These are phyloP conservation scores for Metroxylon sagu DNA, from an alignment of 176 grass and related monocot species.

Conservation along the genomic window DNA sequence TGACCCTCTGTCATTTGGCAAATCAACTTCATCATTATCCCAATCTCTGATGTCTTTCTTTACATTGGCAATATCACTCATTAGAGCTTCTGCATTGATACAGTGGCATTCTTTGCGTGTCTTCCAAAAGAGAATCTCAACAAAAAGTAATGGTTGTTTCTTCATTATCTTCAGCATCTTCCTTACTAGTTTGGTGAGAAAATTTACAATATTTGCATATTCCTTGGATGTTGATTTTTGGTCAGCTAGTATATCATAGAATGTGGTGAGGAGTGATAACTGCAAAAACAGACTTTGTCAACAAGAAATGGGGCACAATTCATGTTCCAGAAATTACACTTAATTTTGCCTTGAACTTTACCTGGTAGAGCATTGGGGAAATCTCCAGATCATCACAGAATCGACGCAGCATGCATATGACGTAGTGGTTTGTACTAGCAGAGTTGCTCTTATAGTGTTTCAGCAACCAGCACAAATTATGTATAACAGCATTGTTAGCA, in stretches of 20 bases:
- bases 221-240: slow-evolving; percentile 67
- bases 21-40: slow-evolving; percentile 28
- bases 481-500: slow-evolving; percentile 69
- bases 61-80: slow-evolving; percentile 33
- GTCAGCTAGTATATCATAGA: slow-evolving; percentile 82
- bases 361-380: slow-evolving; percentile 94
- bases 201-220: slow-evolving; percentile 64
- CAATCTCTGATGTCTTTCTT: slow-evolving; percentile 41
- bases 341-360: slow-evolving; percentile 19
- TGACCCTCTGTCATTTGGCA: slow-evolving; percentile 27
- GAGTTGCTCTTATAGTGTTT: slow-evolving; percentile 89
- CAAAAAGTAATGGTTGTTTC: slow-evolving; percentile 80
- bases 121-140: slow-evolving; percentile 95
- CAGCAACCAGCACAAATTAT: slow-evolving; percentile 94
- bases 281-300: slow-evolving; percentile 28
- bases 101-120: slow-evolving; percentile 79
- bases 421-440: slow-evolving; percentile 78
- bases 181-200: slow-evolving; percentile 85
- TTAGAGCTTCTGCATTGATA: slow-evolving; percentile 61
- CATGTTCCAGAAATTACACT: background rate
- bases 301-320: no score
- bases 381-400: slow-evolving; percentile 87
- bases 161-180: slow-evolving; percentile 79
- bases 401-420: slow-evolving; percentile 86
- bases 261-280: slow-evolving; percentile 72